Base-by-base conservation (phyloP, 495 filamentous ascomycete genomes). In the Penicillium turbatum region DNA sequence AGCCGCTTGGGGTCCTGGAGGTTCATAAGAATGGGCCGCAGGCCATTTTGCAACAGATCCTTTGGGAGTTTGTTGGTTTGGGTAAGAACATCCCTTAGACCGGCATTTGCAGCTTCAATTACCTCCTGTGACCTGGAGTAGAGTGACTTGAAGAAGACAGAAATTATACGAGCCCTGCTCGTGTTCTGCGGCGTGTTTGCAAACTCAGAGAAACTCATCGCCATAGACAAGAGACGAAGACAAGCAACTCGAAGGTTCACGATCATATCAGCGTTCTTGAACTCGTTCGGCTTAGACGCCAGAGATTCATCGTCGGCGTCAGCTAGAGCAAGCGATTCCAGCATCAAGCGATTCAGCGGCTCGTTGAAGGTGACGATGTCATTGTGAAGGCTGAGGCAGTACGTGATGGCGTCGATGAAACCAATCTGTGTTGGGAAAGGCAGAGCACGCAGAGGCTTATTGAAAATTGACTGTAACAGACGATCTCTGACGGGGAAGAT, bases 331-430 rank as follows among this genome's bases (percentile, higher is more conserved):
- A 97, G 75, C 11, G 92, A 89, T 67, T 99, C 95, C 78, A 92
- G 84, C 57, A 99, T 79, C 38, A 99, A 74, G 4, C 95, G 82
- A 59, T 90, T 95, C 19, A 97, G 80, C 52, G 89, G 81, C 39
- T 97, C 92, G 61, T 96, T 92, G 66, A 97, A 95, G 12, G 85
- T 80, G 17, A 97, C 79, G 47, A 97, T 90, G 48, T 91, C 86
- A 38, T 86, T 82, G 58, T 92, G 88, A 26, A 97, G 75, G 24
- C 85, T 82, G 70, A 99, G 79, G 68, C 90, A 95, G 67, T 91
- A 97, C 0, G 89, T 93, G 58, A 99, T 90, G 6, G 92, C 95
- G 67, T 97, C 93, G 58, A 99, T 95, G 65, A 92, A 97, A 9
- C 93, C 95, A 62, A 99, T 97, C 67, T 99, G 95, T 2, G 85